Conservation (phyloP, 192 early-diverging fungal genomes). For the Obelidium mucronatum region DNA sequence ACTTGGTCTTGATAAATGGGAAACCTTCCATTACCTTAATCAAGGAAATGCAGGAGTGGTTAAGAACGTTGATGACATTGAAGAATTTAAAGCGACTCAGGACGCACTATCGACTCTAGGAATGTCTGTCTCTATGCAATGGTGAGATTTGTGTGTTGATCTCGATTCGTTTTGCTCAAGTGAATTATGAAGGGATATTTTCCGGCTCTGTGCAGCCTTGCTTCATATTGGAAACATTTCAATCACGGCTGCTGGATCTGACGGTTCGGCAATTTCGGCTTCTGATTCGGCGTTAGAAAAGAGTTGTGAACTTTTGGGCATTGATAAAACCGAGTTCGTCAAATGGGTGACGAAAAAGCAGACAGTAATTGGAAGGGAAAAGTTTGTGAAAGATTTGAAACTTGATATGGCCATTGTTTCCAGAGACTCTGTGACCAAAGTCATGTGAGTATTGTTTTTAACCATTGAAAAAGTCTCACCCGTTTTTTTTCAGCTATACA, state of each 20-base stretch:
- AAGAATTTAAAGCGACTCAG: slow-evolving; percentile 82
- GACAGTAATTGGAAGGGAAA: slow-evolving; percentile 59
- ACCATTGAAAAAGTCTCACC: background rate
- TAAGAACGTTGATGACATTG: slow-evolving; percentile 81
- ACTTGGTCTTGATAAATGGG: slow-evolving; percentile 68
- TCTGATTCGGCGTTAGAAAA: slow-evolving; percentile 28
- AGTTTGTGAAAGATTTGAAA: slow-evolving; percentile 76
- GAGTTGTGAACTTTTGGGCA: slow-evolving; percentile 16
- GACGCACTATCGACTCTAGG: slow-evolving; percentile 81
- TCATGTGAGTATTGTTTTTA: slow-evolving; percentile 6
- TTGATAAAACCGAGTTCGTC: slow-evolving; percentile 42
- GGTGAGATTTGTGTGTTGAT: slow-evolving; percentile 46
- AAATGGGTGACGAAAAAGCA: slow-evolving; percentile 88
- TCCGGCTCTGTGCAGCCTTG: slow-evolving; percentile 32
- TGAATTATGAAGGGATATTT: slow-evolving; percentile 35
- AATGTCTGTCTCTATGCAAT: slow-evolving; percentile 74
- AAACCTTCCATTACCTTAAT: slow-evolving; percentile 79
- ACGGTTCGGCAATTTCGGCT: slow-evolving; percentile 10
- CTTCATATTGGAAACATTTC: slow-evolving; percentile 56
- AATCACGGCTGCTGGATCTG: slow-evolving; percentile 12
- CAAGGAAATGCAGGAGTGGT: slow-evolving; percentile 77
- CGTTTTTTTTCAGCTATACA: slow-evolving; percentile 73
- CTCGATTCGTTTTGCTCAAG: no score
- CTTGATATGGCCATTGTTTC: slow-evolving; percentile 70
- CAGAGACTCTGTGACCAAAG: slow-evolving; percentile 66